Evolutionary conservation across 805 yeast species (phyloP), one percentile per base, ranked within the genome.

Genomic region (Candida glaebosa): DNA sequence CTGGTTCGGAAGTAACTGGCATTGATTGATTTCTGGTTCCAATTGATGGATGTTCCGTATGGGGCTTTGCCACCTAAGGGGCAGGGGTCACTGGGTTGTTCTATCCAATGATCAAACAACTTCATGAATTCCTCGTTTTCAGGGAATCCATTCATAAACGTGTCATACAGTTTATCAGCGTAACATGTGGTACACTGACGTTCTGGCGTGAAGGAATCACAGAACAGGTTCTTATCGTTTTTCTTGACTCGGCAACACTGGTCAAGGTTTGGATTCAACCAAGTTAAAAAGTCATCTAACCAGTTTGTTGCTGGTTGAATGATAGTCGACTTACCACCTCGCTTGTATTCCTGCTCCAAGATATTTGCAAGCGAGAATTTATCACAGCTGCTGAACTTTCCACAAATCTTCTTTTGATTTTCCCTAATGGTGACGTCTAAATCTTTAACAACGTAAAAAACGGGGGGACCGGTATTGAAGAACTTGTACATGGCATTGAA

Each of bases 11-110:
- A 88, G n/a, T 75, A 72, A 1, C 88, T 78, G 2, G 91, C 68
- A 7, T 55, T 48, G 4, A 88, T 72, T 1, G 59, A 60, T 0
- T 60, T 50, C 1, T 65, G 63, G 22, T 63, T 69, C 19, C 71
- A 63, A 1, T 73, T 63, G 8, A 87, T 65, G 1, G 89, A 70
- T 4, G 70, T 62, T 1, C 85, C 73, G 57, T 91, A 91, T 0
- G 97, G 96, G 0, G 97, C 97, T 54, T 86, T 85, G 2, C 99
- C 99, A 3, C 96, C 98, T 19, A 91, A 66, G 1, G 98, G 96
- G 60, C 99, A 91, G 2, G 91, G 87, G 53, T 86, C 93, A 43
- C 95, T 85, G 2, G 80, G 81, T 18, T 87, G 86, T 31, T 79
- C 71, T 18, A 91, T 86, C 99, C 99, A 91, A 32, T 84, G 78